Base-by-base conservation (phyloP, 108 stramenopile species). In the Conticribra guillardii region DNA sequence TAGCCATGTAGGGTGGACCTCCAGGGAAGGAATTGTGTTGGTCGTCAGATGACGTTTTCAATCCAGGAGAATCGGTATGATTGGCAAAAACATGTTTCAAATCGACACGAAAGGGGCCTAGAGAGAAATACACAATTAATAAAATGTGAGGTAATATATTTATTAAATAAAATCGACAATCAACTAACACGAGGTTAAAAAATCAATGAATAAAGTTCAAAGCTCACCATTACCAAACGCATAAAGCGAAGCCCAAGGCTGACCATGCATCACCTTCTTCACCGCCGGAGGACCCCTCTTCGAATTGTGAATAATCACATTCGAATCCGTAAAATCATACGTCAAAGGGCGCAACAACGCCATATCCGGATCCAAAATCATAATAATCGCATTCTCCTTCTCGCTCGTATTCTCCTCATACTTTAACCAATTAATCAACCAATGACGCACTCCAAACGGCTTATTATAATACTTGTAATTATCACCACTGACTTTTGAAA, bases 391-490 rank as follows among this genome's bases (percentile, higher is more conserved):
- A 53, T 91, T 79, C 44, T 91, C 82, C 41, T 79, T 67, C 27
- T 82, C 72, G 46, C 64, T 67, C 37, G 75, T 68, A n/a, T 71
- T 85, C 19, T 81, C 61, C 2, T 73, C 64, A 66, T 86, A 89
- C 33, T 83, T 81, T n/a, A 90, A 64, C 14, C 73, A 82, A 47
- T 93, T 51, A 21, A 80, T 69, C 63, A 97, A 67, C 87, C 85
- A 98, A 63, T 96, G 95, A 24, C 76, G 79, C 50, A 96, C 37
- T 5, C 95, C 97, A 44, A 76, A 92, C 0, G 97, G 97, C 68
- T 98, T 98, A 82, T 98, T 98, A 84, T 84, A 97, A 72, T 90
- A 96, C 41, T 94, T 89, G 82, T 89, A 96, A 29, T 64, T 69
- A 0, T 64, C 73, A 17, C 83, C 84, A 19, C 70, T 63, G 54